Evolutionary conservation across 768 basidiomycete genomes (phyloP).

Genomic region (Strobilomyces confusus): DNA sequence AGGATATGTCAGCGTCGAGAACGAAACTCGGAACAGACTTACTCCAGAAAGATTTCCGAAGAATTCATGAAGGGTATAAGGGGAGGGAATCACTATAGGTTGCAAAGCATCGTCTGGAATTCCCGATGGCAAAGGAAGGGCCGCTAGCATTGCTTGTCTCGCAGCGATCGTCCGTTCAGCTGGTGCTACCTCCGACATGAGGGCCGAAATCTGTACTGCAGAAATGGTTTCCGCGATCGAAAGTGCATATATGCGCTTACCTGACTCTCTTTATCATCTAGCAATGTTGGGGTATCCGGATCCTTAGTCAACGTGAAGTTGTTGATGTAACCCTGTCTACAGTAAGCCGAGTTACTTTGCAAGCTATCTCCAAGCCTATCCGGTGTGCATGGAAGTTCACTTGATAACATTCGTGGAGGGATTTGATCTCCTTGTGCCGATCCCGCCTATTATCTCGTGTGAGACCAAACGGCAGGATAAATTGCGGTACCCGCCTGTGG

Average conservation of each 20-base stretch:
- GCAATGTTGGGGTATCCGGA: not conserved
- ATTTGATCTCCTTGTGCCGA: not conserved
- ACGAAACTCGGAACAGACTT: constrained; percentile 21
- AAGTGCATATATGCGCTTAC: constrained; percentile 22
- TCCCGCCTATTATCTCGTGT: not conserved
- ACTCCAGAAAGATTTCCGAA: constrained; percentile 56
- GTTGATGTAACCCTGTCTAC: constrained; percentile 11
- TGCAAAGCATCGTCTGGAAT: constrained; percentile 64
- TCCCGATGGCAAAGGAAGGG: constrained; percentile 59
- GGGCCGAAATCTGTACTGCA: constrained; percentile 1
- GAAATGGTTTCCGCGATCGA: not conserved
- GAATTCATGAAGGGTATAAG: constrained; percentile 68
- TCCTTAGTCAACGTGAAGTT: constrained; percentile 6
- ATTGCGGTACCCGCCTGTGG: constrained; percentile 1
- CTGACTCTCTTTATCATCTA: constrained; percentile 4
- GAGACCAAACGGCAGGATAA: not conserved
- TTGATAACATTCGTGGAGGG: not conserved
- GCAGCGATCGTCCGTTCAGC: constrained; percentile 45
- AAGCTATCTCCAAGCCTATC: constrained; percentile 20
- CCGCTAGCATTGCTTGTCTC: constrained; percentile 52
- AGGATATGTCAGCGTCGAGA: constrained; percentile 10
- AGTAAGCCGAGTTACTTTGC: constrained; percentile 28
- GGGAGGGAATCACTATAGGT: constrained; percentile 63
- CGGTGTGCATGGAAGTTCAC: constrained; percentile 14
- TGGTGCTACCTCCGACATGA: not conserved